Evolutionary conservation across 768 basidiomycete species (phyloP).

Genomic region (Boletus rex-veris): DNA sequence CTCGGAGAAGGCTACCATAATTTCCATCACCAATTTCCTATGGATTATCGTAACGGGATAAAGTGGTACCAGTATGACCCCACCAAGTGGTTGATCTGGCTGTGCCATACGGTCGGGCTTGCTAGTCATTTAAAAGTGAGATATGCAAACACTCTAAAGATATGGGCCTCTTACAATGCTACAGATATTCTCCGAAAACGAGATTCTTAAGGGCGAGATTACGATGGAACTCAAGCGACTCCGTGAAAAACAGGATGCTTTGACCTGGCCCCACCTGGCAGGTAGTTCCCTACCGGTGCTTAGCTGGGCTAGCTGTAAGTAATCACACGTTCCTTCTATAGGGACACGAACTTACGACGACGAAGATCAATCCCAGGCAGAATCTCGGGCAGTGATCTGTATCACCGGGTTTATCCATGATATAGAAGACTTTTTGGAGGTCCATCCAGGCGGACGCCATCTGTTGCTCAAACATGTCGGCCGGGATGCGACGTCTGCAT

Average conservation of each 20-base stretch:
- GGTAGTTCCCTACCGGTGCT: background rate
- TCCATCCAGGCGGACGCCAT: background rate
- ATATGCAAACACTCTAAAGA: background rate
- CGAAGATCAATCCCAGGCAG: background rate
- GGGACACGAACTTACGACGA: background rate
- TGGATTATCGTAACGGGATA: background rate
- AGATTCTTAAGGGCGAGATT: background rate
- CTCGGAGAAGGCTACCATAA: constrained; percentile 4
- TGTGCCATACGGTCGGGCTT: background rate
- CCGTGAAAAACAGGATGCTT: background rate
- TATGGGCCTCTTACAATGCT: background rate
- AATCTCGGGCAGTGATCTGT: background rate
- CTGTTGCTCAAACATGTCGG: constrained; percentile 1
- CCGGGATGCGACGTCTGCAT: constrained; percentile 1
- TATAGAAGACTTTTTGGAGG: background rate
- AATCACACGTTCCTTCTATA: background rate
- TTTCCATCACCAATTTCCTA: constrained; percentile 5
- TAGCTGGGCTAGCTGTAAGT: constrained; percentile 1
- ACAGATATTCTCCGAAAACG: constrained; percentile 2
- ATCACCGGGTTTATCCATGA: constrained; percentile 1
- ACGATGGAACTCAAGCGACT: constrained; percentile 3
- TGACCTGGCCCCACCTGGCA: background rate
- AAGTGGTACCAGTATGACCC: constrained; percentile 3
- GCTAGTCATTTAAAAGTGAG: constrained; percentile 4
- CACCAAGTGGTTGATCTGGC: constrained; percentile 1